A percentile compares a stretch with the other conserved stretches of the same genome.
Evolutionary conservation across 1,139 yeast genomes (phyloP).

Genomic region (Protomyces arabidopsidicola): DNA sequence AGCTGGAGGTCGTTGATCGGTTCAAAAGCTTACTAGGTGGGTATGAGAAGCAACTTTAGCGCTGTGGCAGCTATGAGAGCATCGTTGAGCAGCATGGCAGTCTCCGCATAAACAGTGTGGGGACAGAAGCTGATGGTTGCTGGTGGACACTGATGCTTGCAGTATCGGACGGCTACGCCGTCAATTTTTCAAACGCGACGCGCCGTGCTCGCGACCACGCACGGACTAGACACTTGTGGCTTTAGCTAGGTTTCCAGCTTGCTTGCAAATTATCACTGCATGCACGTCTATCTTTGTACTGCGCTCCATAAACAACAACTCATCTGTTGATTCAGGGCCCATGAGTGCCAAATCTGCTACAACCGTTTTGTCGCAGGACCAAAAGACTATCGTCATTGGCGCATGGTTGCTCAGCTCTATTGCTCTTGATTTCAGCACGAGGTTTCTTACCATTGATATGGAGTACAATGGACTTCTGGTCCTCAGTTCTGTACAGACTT

Average conservation of each 20-base stretch:
- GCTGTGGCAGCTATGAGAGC: constrained; percentile 14
- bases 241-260: too few species aligned
- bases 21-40: constrained; percentile 38
- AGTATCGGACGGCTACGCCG: too few species aligned
- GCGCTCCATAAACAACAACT: too few species aligned
- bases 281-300: too few species aligned
- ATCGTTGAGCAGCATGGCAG: background rate
- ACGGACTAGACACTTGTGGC: too few species aligned
- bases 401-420: constrained; percentile 21
- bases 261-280: too few species aligned
- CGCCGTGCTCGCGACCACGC: too few species aligned
- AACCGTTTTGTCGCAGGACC: background rate
- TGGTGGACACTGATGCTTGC: background rate
- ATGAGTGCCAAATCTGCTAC: too few species aligned
- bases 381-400: constrained; percentile 9
- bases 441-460: constrained; percentile 8
- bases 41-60: constrained; percentile 40
- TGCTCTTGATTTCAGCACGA: constrained; percentile 8
- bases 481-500: constrained; percentile 2
- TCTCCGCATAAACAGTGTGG: background rate
- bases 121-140: background rate
- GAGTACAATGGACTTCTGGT: background rate
- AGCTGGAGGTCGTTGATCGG: background rate
- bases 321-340: too few species aligned
- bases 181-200: too few species aligned